Evolutionary conservation across 352 stramenopile genomes (phyloP), one percentile per base, ranked within the genome.

Genomic region (Globisporangium nodosum): DNA sequence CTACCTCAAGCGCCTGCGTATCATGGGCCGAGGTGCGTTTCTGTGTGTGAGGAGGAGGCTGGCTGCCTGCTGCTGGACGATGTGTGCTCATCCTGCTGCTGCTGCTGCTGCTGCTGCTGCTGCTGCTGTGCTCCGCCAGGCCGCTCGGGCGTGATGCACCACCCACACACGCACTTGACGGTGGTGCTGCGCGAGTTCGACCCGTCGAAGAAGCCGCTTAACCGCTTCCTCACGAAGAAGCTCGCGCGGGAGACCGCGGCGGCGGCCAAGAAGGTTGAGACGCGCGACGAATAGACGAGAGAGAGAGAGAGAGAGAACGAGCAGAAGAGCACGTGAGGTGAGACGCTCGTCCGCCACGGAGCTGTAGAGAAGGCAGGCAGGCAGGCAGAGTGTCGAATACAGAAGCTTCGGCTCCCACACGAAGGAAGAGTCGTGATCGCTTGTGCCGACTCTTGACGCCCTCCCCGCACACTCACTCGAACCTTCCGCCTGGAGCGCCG

Each of bases 111-210:
- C 30, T 43, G 21, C 49, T 57, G 27, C 63, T 46, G 20, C 45
- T 40, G 24, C 0, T 61, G 49, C n/a, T 42, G 13, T 55, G 11
- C 39, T 61, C 7, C 73, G 15, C 54, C 30, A 91, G 78, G 83
- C 60, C 78, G 76, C 18, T 88, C 85, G 37, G 85, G 85, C 73
- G 73, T 94, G 64, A 92, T 90, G 82, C 80, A 92, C 68, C 82
- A 89, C 64, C 80, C 82, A 50, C 70, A 90, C 71, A 88, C 71
- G 54, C 85, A 94, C 68, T 50, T 94, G 56, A 92, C 81, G 18
- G 81, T 94, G 18, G 63, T 92, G 37, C 66, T 94, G 47, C 70
- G 75, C 37, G 85, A 94, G 68, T 91, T 85, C 49, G 82, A 94
- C 58, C 79, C 82, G 50, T 76, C 80, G 52, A 79, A 87, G 60